Conservation (phyloP, 1,139 yeast genomes). For the Kurtzmaniella quercitrusa region DNA sequence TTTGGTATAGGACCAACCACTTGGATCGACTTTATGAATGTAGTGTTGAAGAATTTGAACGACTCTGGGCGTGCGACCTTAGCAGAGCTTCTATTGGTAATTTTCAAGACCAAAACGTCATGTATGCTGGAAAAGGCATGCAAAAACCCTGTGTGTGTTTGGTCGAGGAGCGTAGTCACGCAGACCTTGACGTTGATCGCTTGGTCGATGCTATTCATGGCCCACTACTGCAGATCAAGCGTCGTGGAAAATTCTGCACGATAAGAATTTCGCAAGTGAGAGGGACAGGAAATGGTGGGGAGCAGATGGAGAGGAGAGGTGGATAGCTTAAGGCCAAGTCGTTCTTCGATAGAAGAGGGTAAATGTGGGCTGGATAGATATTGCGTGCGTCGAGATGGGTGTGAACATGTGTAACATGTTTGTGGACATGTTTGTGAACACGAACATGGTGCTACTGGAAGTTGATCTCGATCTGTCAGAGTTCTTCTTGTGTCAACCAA, state of each 20-base stretch:
- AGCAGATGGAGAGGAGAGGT: background rate
- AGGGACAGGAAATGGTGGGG: background rate
- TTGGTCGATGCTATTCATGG: slow-evolving; percentile 31
- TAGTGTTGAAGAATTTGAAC: slow-evolving; percentile 53
- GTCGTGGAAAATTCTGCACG: background rate
- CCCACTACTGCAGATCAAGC: background rate
- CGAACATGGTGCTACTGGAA: too few relatives aligned
- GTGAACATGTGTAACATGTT: too few relatives aligned
- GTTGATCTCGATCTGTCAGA: too few relatives aligned
- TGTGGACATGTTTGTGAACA: too few relatives aligned
- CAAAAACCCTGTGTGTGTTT: slow-evolving; percentile 53
- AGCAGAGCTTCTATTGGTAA: slow-evolving; percentile 15
- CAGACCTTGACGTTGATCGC: slow-evolving; percentile 46
- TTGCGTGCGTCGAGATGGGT: too few relatives aligned
- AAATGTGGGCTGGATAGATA: too few relatives aligned
- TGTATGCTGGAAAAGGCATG: slow-evolving; percentile 48
- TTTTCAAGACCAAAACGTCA: slow-evolving; percentile 20
- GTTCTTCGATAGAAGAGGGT: too few relatives aligned
- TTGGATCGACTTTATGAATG: slow-evolving; percentile 53
- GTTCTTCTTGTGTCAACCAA: too few relatives aligned
- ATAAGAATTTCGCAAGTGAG: background rate
- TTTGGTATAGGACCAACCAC: slow-evolving; percentile 29
- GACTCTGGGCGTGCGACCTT: slow-evolving; percentile 20
- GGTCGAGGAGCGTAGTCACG: slow-evolving; percentile 57
- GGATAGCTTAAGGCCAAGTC: too few relatives aligned